Evolutionary conservation across 495 filamentous ascomycete species (phyloP).

Genomic region (Aspergillus affinis): DNA sequence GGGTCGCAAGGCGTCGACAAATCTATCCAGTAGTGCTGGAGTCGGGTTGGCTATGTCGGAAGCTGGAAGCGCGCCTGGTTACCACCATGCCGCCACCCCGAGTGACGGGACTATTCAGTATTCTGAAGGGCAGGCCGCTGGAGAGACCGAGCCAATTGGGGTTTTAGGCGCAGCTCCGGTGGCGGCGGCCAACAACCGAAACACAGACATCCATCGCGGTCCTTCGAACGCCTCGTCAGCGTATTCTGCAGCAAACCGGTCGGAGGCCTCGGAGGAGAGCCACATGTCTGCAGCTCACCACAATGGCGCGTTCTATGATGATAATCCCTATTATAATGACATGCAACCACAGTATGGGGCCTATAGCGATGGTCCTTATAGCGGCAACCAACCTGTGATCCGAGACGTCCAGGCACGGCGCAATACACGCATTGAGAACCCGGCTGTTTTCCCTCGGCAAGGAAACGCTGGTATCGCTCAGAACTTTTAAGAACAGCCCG

Average conservation of each 20-base stretch:
- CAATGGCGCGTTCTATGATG: conserved; percentile 49
- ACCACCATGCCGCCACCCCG: conserved; percentile 63
- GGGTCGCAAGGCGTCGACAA: conserved; percentile 80
- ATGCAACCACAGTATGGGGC: conserved; percentile 53
- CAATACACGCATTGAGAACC: conserved; percentile 92
- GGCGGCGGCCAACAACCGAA: conserved; percentile 58
- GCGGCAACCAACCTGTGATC: conserved; percentile 73
- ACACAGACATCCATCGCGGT: conserved; percentile 74
- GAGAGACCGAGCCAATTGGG: conserved; percentile 71
- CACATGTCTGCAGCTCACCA: conserved; percentile 52
- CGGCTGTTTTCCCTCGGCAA: conserved; percentile 80
- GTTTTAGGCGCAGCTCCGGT: conserved; percentile 71
- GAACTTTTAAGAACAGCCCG: conserved; percentile 66
- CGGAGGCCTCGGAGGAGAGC: conserved; percentile 79
- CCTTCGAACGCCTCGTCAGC: conserved; percentile 96
- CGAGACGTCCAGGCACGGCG: conserved; percentile 88
- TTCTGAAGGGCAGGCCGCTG: conserved; percentile 68
- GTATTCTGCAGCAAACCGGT: conserved; percentile 80
- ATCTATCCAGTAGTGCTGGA: conserved; percentile 74
- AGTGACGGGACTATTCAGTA: conserved; percentile 60
- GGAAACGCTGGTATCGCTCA: conserved; percentile 95
- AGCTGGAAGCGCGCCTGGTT: conserved; percentile 52
- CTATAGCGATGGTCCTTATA: conserved; percentile 56
- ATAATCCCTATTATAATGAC: conserved; percentile 57
- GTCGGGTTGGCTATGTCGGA: conserved; percentile 75